phyloP scores from a whole-genome alignment of 2,329 filamentous ascomycete species.

The Fusarium secorum region DNA sequence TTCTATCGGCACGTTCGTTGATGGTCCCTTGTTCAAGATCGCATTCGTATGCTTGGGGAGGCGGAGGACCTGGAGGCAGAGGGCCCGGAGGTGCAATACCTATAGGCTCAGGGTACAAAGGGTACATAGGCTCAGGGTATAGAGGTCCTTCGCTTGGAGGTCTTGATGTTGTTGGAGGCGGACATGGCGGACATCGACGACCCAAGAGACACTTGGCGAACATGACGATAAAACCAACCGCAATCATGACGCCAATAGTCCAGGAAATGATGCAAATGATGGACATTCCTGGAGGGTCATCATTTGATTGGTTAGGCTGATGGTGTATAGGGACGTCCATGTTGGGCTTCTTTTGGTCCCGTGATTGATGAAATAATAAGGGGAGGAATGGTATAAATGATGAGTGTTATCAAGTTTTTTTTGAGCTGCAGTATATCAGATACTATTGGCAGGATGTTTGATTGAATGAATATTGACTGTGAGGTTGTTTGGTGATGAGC shows the following conservation, averaged over 20 bases:
- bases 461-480: background rate
- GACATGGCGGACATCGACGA: background rate
- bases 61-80: background rate
- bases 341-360: background rate
- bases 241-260: background rate
- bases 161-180: background rate
- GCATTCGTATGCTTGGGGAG: too few species aligned
- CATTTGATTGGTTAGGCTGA: background rate
- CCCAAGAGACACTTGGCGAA: background rate
- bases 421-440: background rate
- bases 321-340: background rate
- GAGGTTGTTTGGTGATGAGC: background rate
- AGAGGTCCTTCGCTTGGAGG: background rate
- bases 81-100: background rate
- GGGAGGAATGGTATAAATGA: background rate
- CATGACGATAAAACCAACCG: background rate
- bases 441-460: background rate
- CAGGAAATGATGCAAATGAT: background rate
- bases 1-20: too few species aligned
- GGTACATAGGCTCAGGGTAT: background rate
- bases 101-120: background rate
- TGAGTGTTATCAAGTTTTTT: background rate
- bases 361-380: background rate
- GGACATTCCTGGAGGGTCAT: background rate
- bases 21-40: background rate